Evolutionary conservation across 75 land plant genomes (phyloP).

Genomic region (Ceratopteris richardii): DNA sequence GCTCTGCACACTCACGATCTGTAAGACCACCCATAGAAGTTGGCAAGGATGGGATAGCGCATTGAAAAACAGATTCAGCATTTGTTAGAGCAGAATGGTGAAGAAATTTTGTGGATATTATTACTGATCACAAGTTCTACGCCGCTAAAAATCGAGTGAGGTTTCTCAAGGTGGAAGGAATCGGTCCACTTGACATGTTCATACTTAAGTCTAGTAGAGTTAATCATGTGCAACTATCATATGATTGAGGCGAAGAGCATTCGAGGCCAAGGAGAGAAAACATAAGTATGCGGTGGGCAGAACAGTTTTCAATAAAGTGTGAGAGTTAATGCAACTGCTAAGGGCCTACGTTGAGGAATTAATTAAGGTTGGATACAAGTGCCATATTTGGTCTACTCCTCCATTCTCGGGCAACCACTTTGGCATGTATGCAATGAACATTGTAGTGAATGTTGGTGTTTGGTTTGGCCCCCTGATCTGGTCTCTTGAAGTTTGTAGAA

Average conservation of each 20-base stretch:
- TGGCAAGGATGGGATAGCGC: constrained; percentile 27
- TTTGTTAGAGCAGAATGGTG: constrained; percentile 15
- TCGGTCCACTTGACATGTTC: constrained; percentile 50
- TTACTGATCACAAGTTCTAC: constrained; percentile 8
- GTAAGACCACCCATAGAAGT: constrained; percentile 5
- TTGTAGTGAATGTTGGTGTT: no score
- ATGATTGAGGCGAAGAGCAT: constrained; percentile 33
- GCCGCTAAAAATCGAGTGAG: constrained; percentile 9
- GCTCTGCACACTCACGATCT: no score
- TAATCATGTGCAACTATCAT: constrained; percentile 40
- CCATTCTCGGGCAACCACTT: no score
- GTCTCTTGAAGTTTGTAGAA: no score
- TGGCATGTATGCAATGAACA: no score
- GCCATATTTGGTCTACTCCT: no score
- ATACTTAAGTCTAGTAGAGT: constrained; percentile 47
- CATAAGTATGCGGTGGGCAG: no score
- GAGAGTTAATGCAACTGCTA: no score
- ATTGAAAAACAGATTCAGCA: constrained; percentile 53
- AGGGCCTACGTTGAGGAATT: no score
- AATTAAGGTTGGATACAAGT: no score
- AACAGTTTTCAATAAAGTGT: no score
- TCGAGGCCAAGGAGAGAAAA: constrained; percentile 42
- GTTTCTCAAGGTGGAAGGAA: constrained; percentile 44
- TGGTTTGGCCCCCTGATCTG: no score
- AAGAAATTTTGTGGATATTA: constrained; percentile 15